Evolutionary conservation across 306 rosid genomes (phyloP), one percentile per base, ranked within the genome.

Genomic region (Trifolium fragiferum): DNA sequence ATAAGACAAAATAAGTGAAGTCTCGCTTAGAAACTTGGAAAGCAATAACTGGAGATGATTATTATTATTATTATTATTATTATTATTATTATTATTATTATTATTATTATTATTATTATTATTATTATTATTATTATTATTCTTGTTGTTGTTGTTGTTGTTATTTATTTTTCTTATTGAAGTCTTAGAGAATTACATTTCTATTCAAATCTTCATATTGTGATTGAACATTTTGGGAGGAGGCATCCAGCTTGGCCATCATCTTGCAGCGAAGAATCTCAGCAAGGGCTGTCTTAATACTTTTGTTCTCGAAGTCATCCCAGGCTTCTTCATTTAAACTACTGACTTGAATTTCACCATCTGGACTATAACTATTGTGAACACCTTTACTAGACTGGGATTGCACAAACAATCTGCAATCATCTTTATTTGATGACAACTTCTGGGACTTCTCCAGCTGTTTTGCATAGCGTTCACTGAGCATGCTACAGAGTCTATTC

Each of bases 401-500:
- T 72, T 76, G 81, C 66, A 70, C 80, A 70, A 78, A 74, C 58
- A 81, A 69, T 70, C 82, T 80, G 82, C 84, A 63, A 72, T 76
- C 84, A 76, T 79, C 84, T 82, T 86, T 86, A 35, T 80, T 68
- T 19, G 53, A 74, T 58, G 82, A 81, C 72, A 54, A 71, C 74
- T 80, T 78, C 72, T 81, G 86, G 51, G 75, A 80, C 75, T 80
- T 83, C 70, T 85, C 89, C 74, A 91, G 87, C 71, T 86, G 82
- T 66, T 79, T 79, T 47, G 82, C 88, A 80, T 90, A 92, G 51
- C 88, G 88, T 76, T 74, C 86, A 81, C 92, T 79, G 62, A 94
- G 92, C 74, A 87, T 74, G 86, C 85, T 92, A 86, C 97, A 94
- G 35, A 91, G 97, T 81, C 81, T 84, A 90, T 88, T 90, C 74